Percentiles rank a stretch among this genome's conserved stretches.
These are phyloP conservation scores for Mycena galericulata DNA, from an alignment of 768 basidiomycete species.

Conservation along the genomic window DNA sequence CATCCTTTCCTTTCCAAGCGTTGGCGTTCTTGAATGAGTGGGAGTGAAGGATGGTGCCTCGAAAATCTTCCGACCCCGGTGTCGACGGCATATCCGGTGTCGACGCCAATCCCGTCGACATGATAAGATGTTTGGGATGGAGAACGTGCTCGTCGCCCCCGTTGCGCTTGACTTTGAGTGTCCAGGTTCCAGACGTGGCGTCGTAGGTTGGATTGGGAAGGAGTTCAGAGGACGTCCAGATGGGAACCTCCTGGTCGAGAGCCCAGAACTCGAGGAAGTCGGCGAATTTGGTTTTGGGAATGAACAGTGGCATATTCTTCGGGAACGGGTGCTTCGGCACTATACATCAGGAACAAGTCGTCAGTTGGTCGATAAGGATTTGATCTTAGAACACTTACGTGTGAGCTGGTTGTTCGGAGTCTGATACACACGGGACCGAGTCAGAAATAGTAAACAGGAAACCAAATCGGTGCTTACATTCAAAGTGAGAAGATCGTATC, in stretches of 20 bases:
- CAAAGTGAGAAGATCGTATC: neutral
- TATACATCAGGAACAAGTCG: too few relatives aligned
- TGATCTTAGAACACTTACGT: neutral
- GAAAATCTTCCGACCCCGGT: neutral
- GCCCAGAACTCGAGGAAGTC: neutral
- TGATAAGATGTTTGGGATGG: neutral
- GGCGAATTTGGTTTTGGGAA: neutral
- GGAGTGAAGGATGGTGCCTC: neutral
- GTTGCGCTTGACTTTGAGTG: neutral
- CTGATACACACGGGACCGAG: too few relatives aligned
- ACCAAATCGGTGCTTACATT: neutral
- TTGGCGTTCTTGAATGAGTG: neutral
- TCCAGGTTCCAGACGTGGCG: neutral
- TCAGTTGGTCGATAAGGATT: too few relatives aligned
- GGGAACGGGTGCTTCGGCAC: neutral
- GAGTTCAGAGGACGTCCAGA: neutral
- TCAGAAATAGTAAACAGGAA: too few relatives aligned
- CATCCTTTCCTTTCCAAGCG: neutral
- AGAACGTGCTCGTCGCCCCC: neutral
- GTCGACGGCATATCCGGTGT: neutral
- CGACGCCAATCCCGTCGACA: neutral
- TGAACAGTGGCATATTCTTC: neutral
- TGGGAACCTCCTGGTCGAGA: neutral
- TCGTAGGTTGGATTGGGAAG: constrained; percentile 1
- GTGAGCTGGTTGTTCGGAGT: neutral